phyloP scores from a whole-genome alignment of 306 rosid genomes.

The Prunus campanulata region DNA sequence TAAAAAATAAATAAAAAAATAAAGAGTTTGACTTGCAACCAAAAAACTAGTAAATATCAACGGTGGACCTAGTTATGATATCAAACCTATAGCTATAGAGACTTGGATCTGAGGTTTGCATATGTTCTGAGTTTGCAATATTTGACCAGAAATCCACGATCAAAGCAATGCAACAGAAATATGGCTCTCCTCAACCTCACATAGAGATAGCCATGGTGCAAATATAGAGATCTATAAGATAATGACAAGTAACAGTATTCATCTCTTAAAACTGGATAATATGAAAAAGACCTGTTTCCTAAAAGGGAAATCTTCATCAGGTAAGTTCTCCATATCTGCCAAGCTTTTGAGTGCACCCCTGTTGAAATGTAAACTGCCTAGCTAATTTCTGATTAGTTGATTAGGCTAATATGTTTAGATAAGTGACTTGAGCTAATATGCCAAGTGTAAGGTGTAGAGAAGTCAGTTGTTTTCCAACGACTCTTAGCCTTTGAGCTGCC shows the following conservation, averaged over 20 bases:
- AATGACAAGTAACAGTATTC: not conserved
- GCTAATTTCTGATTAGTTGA: too few relatives aligned
- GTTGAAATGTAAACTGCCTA: too few relatives aligned
- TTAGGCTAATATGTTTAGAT: too few relatives aligned
- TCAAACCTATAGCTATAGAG: not conserved
- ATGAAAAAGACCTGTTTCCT: slow-evolving; percentile 61
- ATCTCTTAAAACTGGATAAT: not conserved
- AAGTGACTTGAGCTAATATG: too few relatives aligned
- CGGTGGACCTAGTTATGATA: not conserved
- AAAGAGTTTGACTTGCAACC: not conserved
- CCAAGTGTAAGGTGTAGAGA: too few relatives aligned
- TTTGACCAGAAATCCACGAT: not conserved
- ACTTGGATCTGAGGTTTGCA: not conserved
- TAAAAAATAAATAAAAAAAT: not conserved
- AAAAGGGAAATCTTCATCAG: slow-evolving; percentile 79
- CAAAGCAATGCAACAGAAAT: not conserved
- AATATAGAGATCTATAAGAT: not conserved
- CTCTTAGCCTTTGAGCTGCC: too few relatives aligned
- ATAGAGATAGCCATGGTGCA: not conserved
- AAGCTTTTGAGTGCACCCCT: slow-evolving; percentile 56
- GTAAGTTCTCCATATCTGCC: slow-evolving; percentile 70
- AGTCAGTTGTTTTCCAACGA: too few relatives aligned
- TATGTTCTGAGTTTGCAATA: not conserved
- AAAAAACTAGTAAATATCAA: not conserved
- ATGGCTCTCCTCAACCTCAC: not conserved